phyloP scores from a whole-genome alignment of 805 yeast species.

The Candida khao-thaluensis region DNA sequence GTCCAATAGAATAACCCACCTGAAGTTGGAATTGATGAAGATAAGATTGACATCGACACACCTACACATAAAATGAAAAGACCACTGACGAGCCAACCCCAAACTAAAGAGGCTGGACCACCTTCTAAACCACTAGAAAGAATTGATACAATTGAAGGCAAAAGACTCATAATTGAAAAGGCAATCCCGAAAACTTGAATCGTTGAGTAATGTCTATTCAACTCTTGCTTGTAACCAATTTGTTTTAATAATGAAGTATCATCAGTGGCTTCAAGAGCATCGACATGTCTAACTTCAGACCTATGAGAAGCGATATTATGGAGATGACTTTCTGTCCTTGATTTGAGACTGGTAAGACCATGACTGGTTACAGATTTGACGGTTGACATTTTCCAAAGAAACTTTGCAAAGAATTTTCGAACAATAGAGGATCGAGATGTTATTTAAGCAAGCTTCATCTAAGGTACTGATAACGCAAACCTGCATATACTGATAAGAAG shows the following conservation, averaged over 20 bases:
- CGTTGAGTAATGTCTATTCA: constrained; percentile 58
- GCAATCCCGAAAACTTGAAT: constrained; percentile 70
- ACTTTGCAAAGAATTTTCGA: no score
- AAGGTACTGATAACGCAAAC: not conserved
- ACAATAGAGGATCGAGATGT: not conserved
- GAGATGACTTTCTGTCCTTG: constrained; percentile 14
- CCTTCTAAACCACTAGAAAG: constrained; percentile 53
- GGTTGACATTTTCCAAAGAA: constrained; percentile 2
- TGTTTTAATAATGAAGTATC: constrained; percentile 39
- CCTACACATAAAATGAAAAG: constrained; percentile 57
- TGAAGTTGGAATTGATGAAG: constrained; percentile 69
- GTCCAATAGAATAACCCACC: constrained; percentile 60
- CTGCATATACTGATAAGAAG: not conserved
- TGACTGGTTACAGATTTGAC: constrained; percentile 10
- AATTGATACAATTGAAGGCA: constrained; percentile 62
- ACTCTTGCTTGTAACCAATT: constrained; percentile 71
- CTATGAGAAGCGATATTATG: constrained; percentile 15
- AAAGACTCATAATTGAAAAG: constrained; percentile 68
- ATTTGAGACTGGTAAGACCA: constrained; percentile 11
- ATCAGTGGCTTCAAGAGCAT: constrained; percentile 16
- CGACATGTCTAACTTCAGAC: constrained; percentile 22
- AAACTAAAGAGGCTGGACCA: constrained; percentile 63
- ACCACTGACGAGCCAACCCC: constrained; percentile 75
- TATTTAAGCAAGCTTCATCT: not conserved
- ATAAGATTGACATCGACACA: constrained; percentile 61